A percentile compares a stretch with the other conserved stretches of the same genome.
phyloP scores from a whole-genome alignment of 495 filamentous ascomycete genomes.

The Podospora comata region DNA sequence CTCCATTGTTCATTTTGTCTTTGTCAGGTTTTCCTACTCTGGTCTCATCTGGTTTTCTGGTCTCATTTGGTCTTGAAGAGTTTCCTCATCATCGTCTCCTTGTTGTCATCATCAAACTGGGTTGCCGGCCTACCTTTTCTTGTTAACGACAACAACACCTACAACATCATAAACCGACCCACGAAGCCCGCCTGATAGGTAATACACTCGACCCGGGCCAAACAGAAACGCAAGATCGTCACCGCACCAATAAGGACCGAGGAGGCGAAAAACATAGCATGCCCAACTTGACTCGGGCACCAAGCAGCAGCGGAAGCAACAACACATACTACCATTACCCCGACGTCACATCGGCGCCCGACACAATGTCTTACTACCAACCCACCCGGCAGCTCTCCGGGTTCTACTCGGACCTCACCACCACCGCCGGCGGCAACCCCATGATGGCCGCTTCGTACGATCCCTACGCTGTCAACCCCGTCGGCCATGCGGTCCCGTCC shows the following conservation, averaged over 20 bases:
- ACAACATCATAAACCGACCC: slow-evolving; percentile 17
- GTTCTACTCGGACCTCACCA: slow-evolving; percentile 32
- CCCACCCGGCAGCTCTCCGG: slow-evolving; percentile 26
- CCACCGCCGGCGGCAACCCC: slow-evolving; percentile 24
- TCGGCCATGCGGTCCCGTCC: slow-evolving; percentile 26
- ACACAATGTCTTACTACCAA: slow-evolving; percentile 34
- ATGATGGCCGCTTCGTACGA: slow-evolving; percentile 35
- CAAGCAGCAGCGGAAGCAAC: slow-evolving; percentile 12
- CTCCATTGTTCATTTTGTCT: slow-evolving; percentile 30
- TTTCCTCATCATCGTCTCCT: background rate
- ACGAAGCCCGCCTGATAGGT: slow-evolving; percentile 15
- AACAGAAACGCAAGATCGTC: slow-evolving; percentile 2
- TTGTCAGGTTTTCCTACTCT: slow-evolving; percentile 13
- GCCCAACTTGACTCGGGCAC: slow-evolving; percentile 34
- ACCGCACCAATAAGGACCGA: background rate
- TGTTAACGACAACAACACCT: slow-evolving; percentile 38
- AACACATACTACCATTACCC: slow-evolving; percentile 28
- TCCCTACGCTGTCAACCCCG: slow-evolving; percentile 34
- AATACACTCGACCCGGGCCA: background rate
- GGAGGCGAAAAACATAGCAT: slow-evolving; percentile 24
- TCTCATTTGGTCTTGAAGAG: slow-evolving; percentile 14
- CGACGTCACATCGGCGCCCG: slow-evolving; percentile 24
- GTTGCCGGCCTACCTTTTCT: slow-evolving; percentile 40
- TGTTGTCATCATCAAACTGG: slow-evolving; percentile 11
- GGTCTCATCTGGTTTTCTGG: slow-evolving; percentile 20